Conservation (phyloP, 352 stramenopile genomes). For the Aphanomyces stellatus region DNA sequence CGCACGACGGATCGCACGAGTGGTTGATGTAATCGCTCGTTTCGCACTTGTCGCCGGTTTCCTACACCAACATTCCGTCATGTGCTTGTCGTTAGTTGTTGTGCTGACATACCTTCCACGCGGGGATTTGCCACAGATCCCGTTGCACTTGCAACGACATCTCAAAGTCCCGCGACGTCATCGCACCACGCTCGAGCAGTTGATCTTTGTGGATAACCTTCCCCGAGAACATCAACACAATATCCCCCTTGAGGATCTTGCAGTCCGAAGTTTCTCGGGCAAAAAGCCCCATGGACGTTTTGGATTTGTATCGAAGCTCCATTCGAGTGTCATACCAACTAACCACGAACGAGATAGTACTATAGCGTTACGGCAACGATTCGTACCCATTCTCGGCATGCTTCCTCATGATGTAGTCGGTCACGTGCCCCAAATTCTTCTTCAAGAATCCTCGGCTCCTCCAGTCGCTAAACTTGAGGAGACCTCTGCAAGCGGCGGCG, state of each 20-base stretch:
- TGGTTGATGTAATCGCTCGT: slow-evolving; percentile 22
- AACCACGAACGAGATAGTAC: background rate
- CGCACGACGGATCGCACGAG: slow-evolving; percentile 18
- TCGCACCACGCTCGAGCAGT: slow-evolving; percentile 8
- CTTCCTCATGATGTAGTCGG: slow-evolving; percentile 21
- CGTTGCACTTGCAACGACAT: slow-evolving; percentile 18
- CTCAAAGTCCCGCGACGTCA: slow-evolving; percentile 19
- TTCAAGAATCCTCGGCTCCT: slow-evolving; percentile 14
- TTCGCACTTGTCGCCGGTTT: slow-evolving; percentile 17
- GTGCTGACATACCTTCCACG: slow-evolving; percentile 17
- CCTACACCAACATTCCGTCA: too few relatives aligned
- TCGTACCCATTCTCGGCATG: slow-evolving; percentile 19
- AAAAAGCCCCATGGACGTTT: slow-evolving; percentile 17
- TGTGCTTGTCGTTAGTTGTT: too few relatives aligned
- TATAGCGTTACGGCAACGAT: too few relatives aligned
- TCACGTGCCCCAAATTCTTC: slow-evolving; percentile 18
- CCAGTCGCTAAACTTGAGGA: slow-evolving; percentile 16
- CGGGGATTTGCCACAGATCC: slow-evolving; percentile 20
- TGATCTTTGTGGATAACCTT: slow-evolving; percentile 19
- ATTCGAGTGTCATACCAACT: slow-evolving; percentile 22
- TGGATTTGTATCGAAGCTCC: slow-evolving; percentile 18
- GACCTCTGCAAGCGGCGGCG: slow-evolving; percentile 6
- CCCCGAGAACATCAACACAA: slow-evolving; percentile 16
- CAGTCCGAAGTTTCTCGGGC: slow-evolving; percentile 15
- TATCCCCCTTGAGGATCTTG: slow-evolving; percentile 17